A percentile compares a stretch with the other conserved stretches of the same genome.
phyloP scores from a whole-genome alignment of 2,329 filamentous ascomycete genomes.

The Claviceps cyperi region DNA sequence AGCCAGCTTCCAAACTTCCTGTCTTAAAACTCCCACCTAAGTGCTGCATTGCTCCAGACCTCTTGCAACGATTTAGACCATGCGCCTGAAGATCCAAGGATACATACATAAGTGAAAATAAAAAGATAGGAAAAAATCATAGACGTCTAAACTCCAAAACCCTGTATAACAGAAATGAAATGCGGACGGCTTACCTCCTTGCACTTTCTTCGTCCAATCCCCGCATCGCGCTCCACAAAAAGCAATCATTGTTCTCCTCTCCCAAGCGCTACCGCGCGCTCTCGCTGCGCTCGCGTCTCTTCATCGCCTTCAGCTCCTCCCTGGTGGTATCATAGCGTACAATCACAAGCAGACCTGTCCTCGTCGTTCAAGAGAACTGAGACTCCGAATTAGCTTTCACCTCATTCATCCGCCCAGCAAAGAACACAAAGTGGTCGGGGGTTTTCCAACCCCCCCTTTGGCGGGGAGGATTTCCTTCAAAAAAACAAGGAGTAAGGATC shows the following conservation, averaged over 20 bases:
- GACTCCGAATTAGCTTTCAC: background rate
- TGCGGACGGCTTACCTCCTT: too few relatives aligned
- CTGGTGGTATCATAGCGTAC: slow-evolving; percentile 1
- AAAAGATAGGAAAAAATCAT: background rate
- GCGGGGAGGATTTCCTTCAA: background rate
- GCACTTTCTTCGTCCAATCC: background rate
- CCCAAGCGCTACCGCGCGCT: too few relatives aligned
- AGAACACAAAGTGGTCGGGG: too few relatives aligned
- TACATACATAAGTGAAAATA: background rate
- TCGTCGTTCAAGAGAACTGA: slow-evolving; percentile 1
- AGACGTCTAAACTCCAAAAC: background rate
- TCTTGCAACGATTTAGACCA: too few relatives aligned
- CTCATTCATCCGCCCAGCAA: background rate
- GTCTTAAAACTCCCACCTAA: too few relatives aligned
- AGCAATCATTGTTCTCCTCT: background rate
- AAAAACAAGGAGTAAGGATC: background rate
- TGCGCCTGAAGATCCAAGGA: too few relatives aligned
- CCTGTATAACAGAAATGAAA: too few relatives aligned
- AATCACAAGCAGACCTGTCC: background rate
- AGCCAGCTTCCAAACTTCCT: too few relatives aligned
- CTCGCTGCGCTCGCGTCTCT: background rate
- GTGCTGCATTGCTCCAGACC: too few relatives aligned
- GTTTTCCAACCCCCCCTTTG: too few relatives aligned
- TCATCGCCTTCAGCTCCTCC: background rate
- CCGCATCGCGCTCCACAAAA: background rate